phyloP scores from a whole-genome alignment of 352 stramenopile genomes.

The Globisporangium alternatum region DNA sequence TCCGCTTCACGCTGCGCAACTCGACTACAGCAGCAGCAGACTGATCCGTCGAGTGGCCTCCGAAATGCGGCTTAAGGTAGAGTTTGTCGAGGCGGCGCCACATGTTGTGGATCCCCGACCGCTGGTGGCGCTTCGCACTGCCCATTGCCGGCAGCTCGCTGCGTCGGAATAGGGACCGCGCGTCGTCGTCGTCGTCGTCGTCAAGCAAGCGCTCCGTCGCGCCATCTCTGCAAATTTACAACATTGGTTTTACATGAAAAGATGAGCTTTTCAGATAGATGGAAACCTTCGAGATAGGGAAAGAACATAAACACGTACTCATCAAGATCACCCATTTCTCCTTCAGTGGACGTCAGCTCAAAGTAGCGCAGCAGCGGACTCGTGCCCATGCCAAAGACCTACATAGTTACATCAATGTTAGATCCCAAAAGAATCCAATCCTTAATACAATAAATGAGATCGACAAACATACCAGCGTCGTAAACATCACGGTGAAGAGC shows the following conservation, averaged over 20 bases:
- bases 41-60: constrained; percentile 22
- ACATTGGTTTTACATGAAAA: background rate
- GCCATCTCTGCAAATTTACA: constrained; percentile 26
- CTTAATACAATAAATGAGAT: background rate
- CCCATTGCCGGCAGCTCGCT: constrained; percentile 26
- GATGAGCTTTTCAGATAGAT: background rate
- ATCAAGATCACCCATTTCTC: constrained; percentile 34
- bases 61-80: constrained; percentile 75
- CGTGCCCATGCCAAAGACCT: constrained; percentile 79
- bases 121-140: constrained; percentile 28
- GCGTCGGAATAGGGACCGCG: constrained; percentile 25
- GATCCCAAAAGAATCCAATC: background rate
- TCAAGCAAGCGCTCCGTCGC: constrained; percentile 53
- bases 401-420: constrained; percentile 8
- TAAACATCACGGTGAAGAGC: constrained; percentile 82
- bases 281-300: background rate
- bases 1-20: constrained; percentile 1
- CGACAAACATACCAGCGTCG: constrained; percentile 43
- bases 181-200: constrained; percentile 32
- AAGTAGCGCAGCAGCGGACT: constrained; percentile 62
- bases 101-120: constrained; percentile 49
- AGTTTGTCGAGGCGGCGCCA: constrained; percentile 69
- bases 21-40: constrained; percentile 4
- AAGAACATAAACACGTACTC: constrained; percentile 35
- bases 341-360: constrained; percentile 41